Evolutionary conservation across 306 rosid genomes (phyloP), one percentile per base, ranked within the genome.

Genomic region (Vachellia collinsii): DNA sequence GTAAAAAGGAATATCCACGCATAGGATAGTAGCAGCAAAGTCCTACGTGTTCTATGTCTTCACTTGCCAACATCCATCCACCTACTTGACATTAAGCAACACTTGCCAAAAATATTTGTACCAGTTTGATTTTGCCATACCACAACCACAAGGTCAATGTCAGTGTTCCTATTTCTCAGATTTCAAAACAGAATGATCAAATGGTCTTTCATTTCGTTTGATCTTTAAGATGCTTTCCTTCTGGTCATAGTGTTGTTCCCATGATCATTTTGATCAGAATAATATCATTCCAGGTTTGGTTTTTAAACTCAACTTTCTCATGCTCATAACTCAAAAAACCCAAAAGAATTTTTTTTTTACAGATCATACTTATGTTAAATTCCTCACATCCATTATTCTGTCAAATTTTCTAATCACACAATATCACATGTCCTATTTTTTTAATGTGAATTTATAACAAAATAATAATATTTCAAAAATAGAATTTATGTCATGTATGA

Each of bases 231-330:
- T 67, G 72, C 8, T 17, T 39, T 39, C 41, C 68, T 11, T 63
- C n/a, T 63, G 34, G 42, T 12, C 12, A 8, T 43, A 63, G 42
- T 63, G n/a, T 12, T 19, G 14, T 11, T 29, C 8, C 19, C 41
- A 3, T 11, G 12, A 63, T 63, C 14, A 3, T 34, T 11, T 63
- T 63, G 39, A 3, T 63, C 68, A 11, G 42, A 63, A 29, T 63
- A 63, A 29, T 9, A 34, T 63, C 68, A 11, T 63, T 20, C 41
- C 12, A 41, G 13, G 43, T 5, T 17, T 19, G 39, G 13, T 25
- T 83, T 61, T 44, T 1, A 36, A 72, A 72, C 58, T 20, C 53
- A 77, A 34, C 50, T 78, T 70, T 61, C 67, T 41, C 48, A 65
- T 20, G 47, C 22, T 56, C 74, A 8, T 37, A 78, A 72, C 22